Evolutionary conservation across 2,329 filamentous ascomycete species (phyloP).

Genomic region (Chaetomiaceae sp.): DNA sequence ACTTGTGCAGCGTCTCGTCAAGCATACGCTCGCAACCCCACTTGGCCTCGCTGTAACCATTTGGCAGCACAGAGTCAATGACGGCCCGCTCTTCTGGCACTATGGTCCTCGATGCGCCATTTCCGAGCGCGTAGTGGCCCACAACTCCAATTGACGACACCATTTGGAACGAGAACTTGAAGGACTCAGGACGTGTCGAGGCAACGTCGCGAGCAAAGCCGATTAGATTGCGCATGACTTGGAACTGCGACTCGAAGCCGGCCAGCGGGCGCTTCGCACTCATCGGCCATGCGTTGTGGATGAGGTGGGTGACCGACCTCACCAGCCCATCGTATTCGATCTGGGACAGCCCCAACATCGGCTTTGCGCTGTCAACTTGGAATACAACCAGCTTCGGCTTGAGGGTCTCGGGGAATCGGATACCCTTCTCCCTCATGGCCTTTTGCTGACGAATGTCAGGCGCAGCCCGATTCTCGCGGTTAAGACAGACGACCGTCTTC

Average conservation of each 20-base stretch:
- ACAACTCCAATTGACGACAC: slow-evolving; percentile 41
- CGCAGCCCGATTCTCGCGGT: slow-evolving; percentile 30
- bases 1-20: slow-evolving; percentile 42
- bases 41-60: slow-evolving; percentile 51
- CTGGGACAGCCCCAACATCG: slow-evolving; percentile 39
- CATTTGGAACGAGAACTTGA: slow-evolving; percentile 36
- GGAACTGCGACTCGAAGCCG: slow-evolving; percentile 42
- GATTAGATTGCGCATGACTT: slow-evolving; percentile 45
- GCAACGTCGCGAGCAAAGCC: slow-evolving; percentile 32
- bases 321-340: slow-evolving; percentile 37
- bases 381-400: slow-evolving; percentile 38
- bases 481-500: slow-evolving; percentile 40
- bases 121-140: slow-evolving; percentile 25
- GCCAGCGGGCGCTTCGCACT: slow-evolving; percentile 36
- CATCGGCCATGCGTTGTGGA: slow-evolving; percentile 52
- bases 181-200: background rate
- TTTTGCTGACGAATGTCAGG: slow-evolving; percentile 30
- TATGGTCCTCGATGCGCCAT: slow-evolving; percentile 15
- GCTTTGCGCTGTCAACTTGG: slow-evolving; percentile 39
- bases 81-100: slow-evolving; percentile 42
- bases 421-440: slow-evolving; percentile 23
- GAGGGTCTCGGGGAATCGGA: background rate
- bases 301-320: slow-evolving; percentile 42
- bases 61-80: slow-evolving; percentile 39
- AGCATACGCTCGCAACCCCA: slow-evolving; percentile 47